Evolutionary conservation across 2,329 filamentous ascomycete species (phyloP).

Genomic region (Thyridium curvatum): DNA sequence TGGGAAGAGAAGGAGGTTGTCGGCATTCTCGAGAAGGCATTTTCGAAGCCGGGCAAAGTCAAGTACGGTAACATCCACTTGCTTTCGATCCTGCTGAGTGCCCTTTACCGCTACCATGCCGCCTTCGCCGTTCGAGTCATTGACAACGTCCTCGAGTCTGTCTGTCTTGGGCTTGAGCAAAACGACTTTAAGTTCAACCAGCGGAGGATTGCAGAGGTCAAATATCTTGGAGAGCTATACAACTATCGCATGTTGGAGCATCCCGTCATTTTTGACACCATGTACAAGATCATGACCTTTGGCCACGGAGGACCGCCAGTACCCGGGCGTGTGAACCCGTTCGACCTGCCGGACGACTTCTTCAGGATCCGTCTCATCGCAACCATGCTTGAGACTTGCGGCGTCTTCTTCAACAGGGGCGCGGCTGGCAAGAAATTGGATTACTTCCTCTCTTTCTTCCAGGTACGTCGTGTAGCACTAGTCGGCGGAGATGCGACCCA

Average conservation of each 20-base stretch:
- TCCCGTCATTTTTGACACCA: slow-evolving; percentile 86
- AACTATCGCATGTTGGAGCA: slow-evolving; percentile 97
- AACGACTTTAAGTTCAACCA: slow-evolving; percentile 99
- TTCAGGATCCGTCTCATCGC: slow-evolving; percentile 90
- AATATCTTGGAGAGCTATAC: slow-evolving; percentile 93
- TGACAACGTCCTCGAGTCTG: slow-evolving; percentile 83
- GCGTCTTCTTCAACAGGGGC: slow-evolving; percentile 92
- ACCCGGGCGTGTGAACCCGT: slow-evolving; percentile 66
- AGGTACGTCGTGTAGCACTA: too few relatives aligned
- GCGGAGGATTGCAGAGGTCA: slow-evolving; percentile 87
- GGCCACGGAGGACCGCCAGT: slow-evolving; percentile 82
- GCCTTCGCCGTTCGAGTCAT: slow-evolving; percentile 87
- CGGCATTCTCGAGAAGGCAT: slow-evolving; percentile 68
- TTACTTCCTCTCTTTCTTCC: slow-evolving; percentile 94
- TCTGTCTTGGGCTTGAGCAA: slow-evolving; percentile 81
- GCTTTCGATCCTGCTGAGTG: slow-evolving; percentile 81
- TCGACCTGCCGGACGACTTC: slow-evolving; percentile 90
- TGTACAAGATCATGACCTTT: slow-evolving; percentile 92
- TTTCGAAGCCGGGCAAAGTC: slow-evolving; percentile 93
- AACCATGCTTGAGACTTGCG: slow-evolving; percentile 88
- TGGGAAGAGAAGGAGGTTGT: slow-evolving; percentile 85
- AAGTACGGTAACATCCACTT: slow-evolving; percentile 97
- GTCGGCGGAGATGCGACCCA: too few relatives aligned
- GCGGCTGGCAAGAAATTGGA: slow-evolving; percentile 94
- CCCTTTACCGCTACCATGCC: slow-evolving; percentile 86